phyloP scores from a whole-genome alignment of 1,139 yeast species.

The Kodamaea plutei region DNA sequence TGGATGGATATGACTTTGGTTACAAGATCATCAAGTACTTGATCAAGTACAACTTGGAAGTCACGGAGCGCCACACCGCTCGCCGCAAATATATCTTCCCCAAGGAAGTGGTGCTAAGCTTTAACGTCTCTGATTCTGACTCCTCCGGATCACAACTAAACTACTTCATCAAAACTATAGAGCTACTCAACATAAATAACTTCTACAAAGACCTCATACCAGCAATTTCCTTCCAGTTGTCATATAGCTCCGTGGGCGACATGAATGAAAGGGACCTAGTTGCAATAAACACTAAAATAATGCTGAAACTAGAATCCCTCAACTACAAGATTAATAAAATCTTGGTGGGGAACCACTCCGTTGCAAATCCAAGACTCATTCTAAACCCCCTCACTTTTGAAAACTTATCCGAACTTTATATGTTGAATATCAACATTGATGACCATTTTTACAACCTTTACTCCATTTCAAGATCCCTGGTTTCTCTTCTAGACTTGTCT shows the following conservation, averaged over 20 bases:
- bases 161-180: conserved; percentile 15
- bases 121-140: conserved; percentile 2
- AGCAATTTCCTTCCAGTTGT: conserved; percentile 13
- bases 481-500: conserved; percentile 17
- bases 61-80: conserved; percentile 2
- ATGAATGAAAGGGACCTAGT: conserved; percentile 6
- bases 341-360: conserved; percentile 13
- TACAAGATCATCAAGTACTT: conserved; percentile 13
- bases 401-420: conserved; percentile 15
- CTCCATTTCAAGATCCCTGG: conserved; percentile 6
- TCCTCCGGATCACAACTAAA: conserved; percentile 4
- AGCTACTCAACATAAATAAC: conserved; percentile 18
- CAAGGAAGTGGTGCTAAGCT: conserved; percentile 11
- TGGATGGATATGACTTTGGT: conserved; percentile 13
- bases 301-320: conserved; percentile 15
- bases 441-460: conserved; percentile 9
- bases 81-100: conserved; percentile 15
- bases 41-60: conserved; percentile 11
- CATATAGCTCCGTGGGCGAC: conserved; percentile 11
- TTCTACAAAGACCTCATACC: conserved; percentile 13
- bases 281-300: conserved; percentile 10
- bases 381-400: conserved; percentile 12
- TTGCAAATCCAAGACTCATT: conserved; percentile 5
- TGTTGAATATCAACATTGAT: conserved; percentile 18
- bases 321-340: conserved; percentile 15